Evolutionary conservation across 495 filamentous ascomycete genomes (phyloP).

Genomic region (Aspergillus affinis): DNA sequence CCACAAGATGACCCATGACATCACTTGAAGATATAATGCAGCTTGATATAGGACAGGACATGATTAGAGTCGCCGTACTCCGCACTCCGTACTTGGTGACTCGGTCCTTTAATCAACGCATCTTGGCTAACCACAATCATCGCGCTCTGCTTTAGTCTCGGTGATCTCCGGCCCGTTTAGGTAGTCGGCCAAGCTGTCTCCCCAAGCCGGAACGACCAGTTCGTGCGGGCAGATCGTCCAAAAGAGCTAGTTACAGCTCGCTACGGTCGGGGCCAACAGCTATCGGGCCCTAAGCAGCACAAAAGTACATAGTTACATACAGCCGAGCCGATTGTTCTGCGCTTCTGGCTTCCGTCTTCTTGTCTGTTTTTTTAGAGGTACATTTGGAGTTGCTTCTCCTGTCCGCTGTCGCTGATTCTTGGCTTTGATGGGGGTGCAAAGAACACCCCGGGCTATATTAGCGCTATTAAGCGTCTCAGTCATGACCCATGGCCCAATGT

Average conservation of each 20-base stretch:
- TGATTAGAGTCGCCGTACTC: too few species aligned
- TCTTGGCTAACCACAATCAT: background rate
- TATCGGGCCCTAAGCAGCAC: background rate
- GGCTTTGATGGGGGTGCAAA: too few species aligned
- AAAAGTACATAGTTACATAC: background rate
- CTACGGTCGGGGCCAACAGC: background rate
- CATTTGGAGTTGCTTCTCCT: too few species aligned
- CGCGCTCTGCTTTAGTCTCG: background rate
- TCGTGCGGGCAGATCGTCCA: background rate
- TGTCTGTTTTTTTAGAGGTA: too few species aligned
- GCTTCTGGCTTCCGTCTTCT: background rate
- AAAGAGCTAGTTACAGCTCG: background rate
- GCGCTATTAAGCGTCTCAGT: background rate
- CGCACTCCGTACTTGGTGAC: too few species aligned
- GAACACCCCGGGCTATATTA: background rate
- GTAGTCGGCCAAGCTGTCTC: background rate
- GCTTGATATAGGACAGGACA: background rate
- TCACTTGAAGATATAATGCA: background rate
- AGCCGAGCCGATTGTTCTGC: background rate
- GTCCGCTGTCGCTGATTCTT: too few species aligned
- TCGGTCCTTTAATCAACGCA: background rate
- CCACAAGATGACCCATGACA: background rate
- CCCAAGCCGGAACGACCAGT: background rate
- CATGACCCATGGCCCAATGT: too few species aligned
- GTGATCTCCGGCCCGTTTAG: background rate